These are phyloP conservation scores for Yamadazyma dendronema DNA, from an alignment of 1,139 yeast genomes.

Conservation along the genomic window DNA sequence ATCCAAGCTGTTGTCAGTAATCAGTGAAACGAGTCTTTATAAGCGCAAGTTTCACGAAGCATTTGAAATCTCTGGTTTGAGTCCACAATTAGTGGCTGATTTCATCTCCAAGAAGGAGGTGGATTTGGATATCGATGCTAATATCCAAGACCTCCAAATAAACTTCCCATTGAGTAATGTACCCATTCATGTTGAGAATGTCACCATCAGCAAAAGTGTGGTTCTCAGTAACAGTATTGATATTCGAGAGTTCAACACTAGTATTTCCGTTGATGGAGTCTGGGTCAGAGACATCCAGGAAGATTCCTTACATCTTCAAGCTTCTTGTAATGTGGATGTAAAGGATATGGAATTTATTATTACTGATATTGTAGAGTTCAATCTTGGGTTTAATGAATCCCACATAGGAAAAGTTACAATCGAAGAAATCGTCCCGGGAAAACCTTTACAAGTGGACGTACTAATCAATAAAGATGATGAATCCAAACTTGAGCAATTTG, in stretches of 20 bases:
- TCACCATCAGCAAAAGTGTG: not conserved
- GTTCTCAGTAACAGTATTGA: conserved; percentile 1
- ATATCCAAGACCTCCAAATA: conserved; percentile 1
- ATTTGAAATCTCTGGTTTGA: conserved; percentile 2
- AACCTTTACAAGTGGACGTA: conserved; percentile 1
- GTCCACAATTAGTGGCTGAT: not conserved
- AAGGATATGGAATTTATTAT: not conserved
- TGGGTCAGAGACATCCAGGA: not conserved
- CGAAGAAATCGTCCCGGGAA: conserved; percentile 2
- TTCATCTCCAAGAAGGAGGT: not conserved
- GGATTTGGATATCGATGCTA: not conserved
- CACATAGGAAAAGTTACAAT: conserved; percentile 1
- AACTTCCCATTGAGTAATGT: not conserved
- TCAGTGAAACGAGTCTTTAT: conserved; percentile 1
- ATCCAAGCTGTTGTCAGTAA: not conserved
- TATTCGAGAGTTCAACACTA: conserved; percentile 3
- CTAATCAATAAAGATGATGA: not conserved
- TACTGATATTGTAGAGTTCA: not conserved
- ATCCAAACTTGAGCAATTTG: conserved; percentile 1
- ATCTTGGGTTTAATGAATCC: not conserved
- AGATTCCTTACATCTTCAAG: not conserved
- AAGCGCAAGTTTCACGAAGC: conserved; percentile 3
- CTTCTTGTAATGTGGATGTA: not conserved
- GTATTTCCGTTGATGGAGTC: conserved; percentile 1
- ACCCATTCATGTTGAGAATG: conserved; percentile 1